Evolutionary conservation across 768 basidiomycete genomes (phyloP).

Genomic region (Tulasnella sp.): DNA sequence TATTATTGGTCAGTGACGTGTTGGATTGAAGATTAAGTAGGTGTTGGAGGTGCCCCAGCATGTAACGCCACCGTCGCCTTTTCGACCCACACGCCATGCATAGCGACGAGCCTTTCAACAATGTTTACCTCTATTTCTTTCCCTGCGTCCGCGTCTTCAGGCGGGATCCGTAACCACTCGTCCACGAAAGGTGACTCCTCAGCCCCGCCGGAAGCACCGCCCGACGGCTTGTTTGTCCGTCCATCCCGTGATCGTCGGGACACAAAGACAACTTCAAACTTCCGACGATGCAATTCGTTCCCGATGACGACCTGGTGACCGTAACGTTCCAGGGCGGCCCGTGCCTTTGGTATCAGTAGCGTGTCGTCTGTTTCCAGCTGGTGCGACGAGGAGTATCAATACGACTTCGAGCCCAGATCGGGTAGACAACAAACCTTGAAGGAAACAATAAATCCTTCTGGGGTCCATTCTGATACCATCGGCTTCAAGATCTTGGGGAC

Average conservation of each 20-base stretch:
- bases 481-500: slow-evolving; percentile 93
- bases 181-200: slow-evolving; percentile 22
- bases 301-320: slow-evolving; percentile 97
- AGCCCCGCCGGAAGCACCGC: background rate
- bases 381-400: background rate
- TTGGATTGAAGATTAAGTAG: too few species aligned
- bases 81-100: slow-evolving; percentile 59
- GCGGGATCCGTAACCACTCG: slow-evolving; percentile 26
- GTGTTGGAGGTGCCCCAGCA: too few species aligned
- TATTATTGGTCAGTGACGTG: too few species aligned
- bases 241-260: slow-evolving; percentile 32
- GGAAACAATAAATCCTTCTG: slow-evolving; percentile 81
- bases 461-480: slow-evolving; percentile 88
- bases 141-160: slow-evolving; percentile 27
- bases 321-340: slow-evolving; percentile 77
- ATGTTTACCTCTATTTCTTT: slow-evolving; percentile 95
- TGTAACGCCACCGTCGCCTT: background rate
- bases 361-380: slow-evolving; percentile 86
- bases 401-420: background rate
- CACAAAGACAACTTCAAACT: slow-evolving; percentile 86
- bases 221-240: slow-evolving; percentile 13
- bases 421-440: slow-evolving; percentile 63
- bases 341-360: slow-evolving; percentile 83
- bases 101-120: slow-evolving; percentile 53
- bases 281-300: slow-evolving; percentile 85